A percentile compares a stretch with the other conserved stretches of the same genome.
phyloP scores from a whole-genome alignment of 192 early-diverging fungal genomes.

The Glomus cerebriforme region DNA sequence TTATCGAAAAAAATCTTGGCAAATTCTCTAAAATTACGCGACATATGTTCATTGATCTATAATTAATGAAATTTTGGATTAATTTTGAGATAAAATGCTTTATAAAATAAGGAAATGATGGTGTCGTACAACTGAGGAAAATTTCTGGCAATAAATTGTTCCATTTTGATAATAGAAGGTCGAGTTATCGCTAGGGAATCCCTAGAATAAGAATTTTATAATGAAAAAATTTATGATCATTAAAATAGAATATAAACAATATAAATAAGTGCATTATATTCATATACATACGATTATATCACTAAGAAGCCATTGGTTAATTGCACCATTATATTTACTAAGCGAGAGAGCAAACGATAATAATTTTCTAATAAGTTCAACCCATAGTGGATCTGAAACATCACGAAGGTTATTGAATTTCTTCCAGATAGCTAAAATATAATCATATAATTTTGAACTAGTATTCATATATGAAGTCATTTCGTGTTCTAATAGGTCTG shows the following conservation, averaged over 20 bases:
- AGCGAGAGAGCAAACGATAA: slow-evolving; percentile 22
- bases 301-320: slow-evolving; percentile 4
- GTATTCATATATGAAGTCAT: neutral
- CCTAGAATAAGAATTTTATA: slow-evolving; percentile 7
- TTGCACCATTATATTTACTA: neutral
- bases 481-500: neutral
- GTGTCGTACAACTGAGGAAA: neutral
- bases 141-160: neutral
- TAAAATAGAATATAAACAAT: neutral
- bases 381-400: slow-evolving; percentile 17
- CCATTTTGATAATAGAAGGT: neutral
- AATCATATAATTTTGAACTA: neutral
- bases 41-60: slow-evolving; percentile 20
- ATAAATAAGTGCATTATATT: neutral
- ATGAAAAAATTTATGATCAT: neutral
- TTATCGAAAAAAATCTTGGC: neutral
- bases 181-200: neutral
- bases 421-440: slow-evolving; percentile 15
- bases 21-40: neutral
- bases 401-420: slow-evolving; percentile 13
- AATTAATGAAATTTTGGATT: neutral
- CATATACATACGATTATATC: slow-evolving; percentile 34
- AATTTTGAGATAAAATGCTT: neutral
- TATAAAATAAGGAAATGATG: neutral
- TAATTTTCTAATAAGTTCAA: slow-evolving; percentile 16